Evolutionary conservation across 2,329 filamentous ascomycete species (phyloP), one percentile per base, ranked within the genome.

Genomic region (Diplodia sapinea): DNA sequence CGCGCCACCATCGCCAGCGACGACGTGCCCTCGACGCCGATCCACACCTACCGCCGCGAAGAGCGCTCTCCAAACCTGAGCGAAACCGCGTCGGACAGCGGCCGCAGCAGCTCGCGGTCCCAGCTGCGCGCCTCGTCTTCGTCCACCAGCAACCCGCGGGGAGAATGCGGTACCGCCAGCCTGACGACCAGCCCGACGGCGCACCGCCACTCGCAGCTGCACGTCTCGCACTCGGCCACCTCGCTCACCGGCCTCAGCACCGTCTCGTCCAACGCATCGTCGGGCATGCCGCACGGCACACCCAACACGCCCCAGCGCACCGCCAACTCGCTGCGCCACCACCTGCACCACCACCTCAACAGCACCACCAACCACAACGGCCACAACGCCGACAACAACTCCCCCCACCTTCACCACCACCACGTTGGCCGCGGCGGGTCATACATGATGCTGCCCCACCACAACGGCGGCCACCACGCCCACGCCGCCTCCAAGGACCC

Each of bases 61-160:
- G 54, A 51, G 23, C 49, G 56, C 5, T 68, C 61, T 15, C 67
- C 61, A 8, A 61, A 59, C 38, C 38, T 8, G 20, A 68, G 57
- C 40, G 67, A 59, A 26, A 59, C 36, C 8, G 47, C 54, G 4
- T 66, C 73, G 2, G 77, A 79, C 51, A 73, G 78, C 3, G 78
- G 78, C 11, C 78, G 77, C 65, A 74, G 75, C 15, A 76, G 74
- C 59, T 47, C 78, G 76, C 55, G 73, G 72, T 38, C 75, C 74
- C 17, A 80, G 78, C 1, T 75, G 20, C 78, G 0, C 80, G 23
- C 74, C 74, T 8, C 26, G 26, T 26, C 26, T 36, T 23, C 11
- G 33, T 38, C 20, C 4, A 70, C 73, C 29, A 66, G 63, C 40
- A 38, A 36, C 65, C 29, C 49, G 20, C 1, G 73, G 70, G 26